Conservation (phyloP, 1,284 basidiomycete genomes). For the Rhodofomes roseus region DNA sequence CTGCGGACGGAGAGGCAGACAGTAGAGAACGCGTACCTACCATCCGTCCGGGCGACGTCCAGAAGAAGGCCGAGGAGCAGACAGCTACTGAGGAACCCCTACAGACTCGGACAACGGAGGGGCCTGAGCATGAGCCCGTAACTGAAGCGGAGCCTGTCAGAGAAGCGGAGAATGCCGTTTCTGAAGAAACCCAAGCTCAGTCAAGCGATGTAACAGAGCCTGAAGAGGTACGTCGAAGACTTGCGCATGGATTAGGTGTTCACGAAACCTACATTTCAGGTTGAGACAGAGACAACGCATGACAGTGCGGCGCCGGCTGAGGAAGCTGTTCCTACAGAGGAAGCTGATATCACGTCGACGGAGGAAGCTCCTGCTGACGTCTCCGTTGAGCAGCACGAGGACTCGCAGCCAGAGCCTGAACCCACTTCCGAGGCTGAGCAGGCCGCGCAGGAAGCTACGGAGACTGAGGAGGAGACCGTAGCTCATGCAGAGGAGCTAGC, state of each 20-base stretch:
- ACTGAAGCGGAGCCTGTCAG: background rate
- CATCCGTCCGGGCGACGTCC: background rate
- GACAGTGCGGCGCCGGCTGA: background rate
- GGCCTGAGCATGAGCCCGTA: background rate
- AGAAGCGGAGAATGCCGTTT: background rate
- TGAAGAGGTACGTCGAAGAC: background rate
- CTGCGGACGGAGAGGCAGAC: slow-evolving; percentile 19
- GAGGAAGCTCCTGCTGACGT: background rate
- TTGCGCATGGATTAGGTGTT: background rate
- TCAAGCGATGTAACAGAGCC: background rate
- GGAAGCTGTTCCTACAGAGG: background rate
- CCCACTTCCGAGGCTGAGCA: background rate
- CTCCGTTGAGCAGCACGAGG: background rate
- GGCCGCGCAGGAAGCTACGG: background rate
- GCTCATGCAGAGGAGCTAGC: background rate
- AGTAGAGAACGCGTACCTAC: background rate
- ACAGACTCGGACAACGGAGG: background rate
- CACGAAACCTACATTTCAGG: background rate
- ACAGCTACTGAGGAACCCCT: background rate
- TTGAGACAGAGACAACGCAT: background rate
- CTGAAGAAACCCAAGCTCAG: background rate
- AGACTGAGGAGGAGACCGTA: background rate
- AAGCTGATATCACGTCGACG: background rate
- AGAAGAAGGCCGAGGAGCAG: background rate
- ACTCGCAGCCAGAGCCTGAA: background rate